These are phyloP conservation scores for Barnettozyma salicaria DNA, from an alignment of 805 yeast genomes.

Conservation along the genomic window DNA sequence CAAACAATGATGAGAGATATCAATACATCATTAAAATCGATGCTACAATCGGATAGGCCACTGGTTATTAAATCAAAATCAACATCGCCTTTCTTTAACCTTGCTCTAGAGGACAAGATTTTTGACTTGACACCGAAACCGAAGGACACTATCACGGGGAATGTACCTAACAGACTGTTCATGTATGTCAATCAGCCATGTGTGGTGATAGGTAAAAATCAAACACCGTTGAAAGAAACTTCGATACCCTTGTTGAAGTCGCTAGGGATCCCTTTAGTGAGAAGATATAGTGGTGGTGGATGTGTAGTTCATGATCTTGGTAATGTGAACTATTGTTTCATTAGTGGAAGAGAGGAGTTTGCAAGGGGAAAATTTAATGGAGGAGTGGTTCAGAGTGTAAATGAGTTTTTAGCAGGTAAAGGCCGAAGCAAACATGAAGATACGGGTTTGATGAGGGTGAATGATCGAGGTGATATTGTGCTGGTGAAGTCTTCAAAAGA, in stretches of 20 bases:
- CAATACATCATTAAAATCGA: constrained; percentile 22
- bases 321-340: constrained; percentile 78
- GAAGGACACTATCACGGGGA: background rate
- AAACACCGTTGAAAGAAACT: constrained; percentile 87
- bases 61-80: constrained; percentile 53
- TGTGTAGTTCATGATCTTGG: constrained; percentile 93
- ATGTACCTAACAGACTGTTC: constrained; percentile 40
- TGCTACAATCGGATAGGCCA: constrained; percentile 33
- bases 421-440: background rate
- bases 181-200: constrained; percentile 77
- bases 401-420: constrained; percentile 4
- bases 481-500: constrained; percentile 29
- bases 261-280: constrained; percentile 55
- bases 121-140: constrained; percentile 55
- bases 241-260: constrained; percentile 50
- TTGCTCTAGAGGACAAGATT: constrained; percentile 77
- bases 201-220: constrained; percentile 94
- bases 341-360: constrained; percentile 64
- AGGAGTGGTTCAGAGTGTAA: constrained; percentile 35
- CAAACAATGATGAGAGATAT: constrained; percentile 11
- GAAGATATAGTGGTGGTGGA: constrained; percentile 93
- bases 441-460: too few species aligned
- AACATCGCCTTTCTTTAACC: constrained; percentile 62
- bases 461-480: constrained; percentile 76
- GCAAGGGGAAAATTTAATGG: constrained; percentile 35